Evolutionary conservation across 2,329 filamentous ascomycete species (phyloP).

Genomic region (Colletotrichum sp.): DNA sequence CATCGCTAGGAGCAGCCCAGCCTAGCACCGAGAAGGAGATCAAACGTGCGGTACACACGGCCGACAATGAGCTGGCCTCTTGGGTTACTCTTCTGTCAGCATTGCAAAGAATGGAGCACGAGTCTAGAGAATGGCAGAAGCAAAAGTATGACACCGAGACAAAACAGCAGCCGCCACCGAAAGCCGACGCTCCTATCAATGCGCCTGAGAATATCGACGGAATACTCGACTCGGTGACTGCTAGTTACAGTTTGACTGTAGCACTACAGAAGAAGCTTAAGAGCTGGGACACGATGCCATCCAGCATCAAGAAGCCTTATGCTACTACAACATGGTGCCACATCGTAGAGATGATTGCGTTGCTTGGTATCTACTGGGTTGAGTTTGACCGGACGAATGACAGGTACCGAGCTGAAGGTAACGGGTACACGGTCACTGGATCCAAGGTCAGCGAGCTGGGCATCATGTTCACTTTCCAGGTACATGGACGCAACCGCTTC

Average conservation of each 20-base stretch:
- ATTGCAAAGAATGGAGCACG: conserved; percentile 53
- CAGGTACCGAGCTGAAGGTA: conserved; percentile 60
- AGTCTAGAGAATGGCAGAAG: conserved; percentile 52
- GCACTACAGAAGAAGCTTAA: conserved; percentile 34
- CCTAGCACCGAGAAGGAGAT: too few relatives aligned
- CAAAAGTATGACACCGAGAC: conserved; percentile 29
- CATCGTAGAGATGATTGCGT: conserved; percentile 57
- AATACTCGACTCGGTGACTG: too few relatives aligned
- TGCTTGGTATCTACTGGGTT: conserved; percentile 63
- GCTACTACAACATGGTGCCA: conserved; percentile 62
- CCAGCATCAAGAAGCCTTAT: conserved; percentile 51
- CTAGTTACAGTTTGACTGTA: too few relatives aligned
- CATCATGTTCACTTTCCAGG: conserved; percentile 59
- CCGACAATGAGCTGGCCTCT: conserved; percentile 61
- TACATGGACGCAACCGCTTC: conserved; percentile 54
- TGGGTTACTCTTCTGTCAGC: conserved; percentile 58
- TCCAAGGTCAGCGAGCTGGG: conserved; percentile 53
- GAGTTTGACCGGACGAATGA: conserved; percentile 58
- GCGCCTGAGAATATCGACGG: too few relatives aligned
- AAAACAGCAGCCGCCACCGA: not conserved
- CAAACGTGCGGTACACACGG: conserved; percentile 47
- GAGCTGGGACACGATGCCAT: conserved; percentile 59
- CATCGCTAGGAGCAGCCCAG: too few relatives aligned
- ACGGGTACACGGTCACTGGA: conserved; percentile 57
- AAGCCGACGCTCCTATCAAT: not conserved